Evolutionary conservation across 192 early-diverging fungal species (phyloP), one percentile per base, ranked within the genome.

Genomic region (Paraglomus brasilianum): DNA sequence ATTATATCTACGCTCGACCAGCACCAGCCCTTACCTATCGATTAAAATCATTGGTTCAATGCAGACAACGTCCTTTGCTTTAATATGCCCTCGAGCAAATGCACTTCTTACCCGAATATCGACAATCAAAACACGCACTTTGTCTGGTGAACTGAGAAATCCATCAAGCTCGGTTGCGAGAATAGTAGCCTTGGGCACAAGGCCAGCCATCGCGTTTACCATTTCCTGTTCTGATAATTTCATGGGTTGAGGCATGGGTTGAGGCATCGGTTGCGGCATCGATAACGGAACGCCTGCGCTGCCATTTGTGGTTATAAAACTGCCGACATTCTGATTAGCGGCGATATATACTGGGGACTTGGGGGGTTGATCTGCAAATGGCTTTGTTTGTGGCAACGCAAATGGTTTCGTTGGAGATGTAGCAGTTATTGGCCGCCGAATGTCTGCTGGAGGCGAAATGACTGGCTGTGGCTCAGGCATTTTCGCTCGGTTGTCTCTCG

Each of bases 71-170:
- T 59, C 58, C 21, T 69, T 45, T 4, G 55, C 48, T 58, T 69
- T 69, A n/a, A 69, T 69, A 47, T 69, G 67, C 24, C 67, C 55
- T 24, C 9, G 15, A 22, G 56, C 43, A 47, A 69, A 69, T 39
- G 22, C 39, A 15, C 8, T 30, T 19, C 67, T 52, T 1, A 24
- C 2, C 48, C 67, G 46, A 19, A 69, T 36, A 69, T 69, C 67
- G 21, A 69, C 10, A 30, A 69, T 41, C 19, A 69, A 57, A n/a
- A 69, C 58, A 8, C 47, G 56, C 0, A 56, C 1, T n/a, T 21
- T 45, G 13, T 69, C 43, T 14, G 14, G 24, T 6, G 17, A 7
- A 30, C 17, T 69, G 5, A 69, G 40, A 43, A 58, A 15, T 14
- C 41, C 19, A 5, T 48, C 9, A 13, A 69, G 39, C 5, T 58